Base-by-base conservation (phyloP, 129 eudicot genomes). In the Saussurea involucrata region DNA sequence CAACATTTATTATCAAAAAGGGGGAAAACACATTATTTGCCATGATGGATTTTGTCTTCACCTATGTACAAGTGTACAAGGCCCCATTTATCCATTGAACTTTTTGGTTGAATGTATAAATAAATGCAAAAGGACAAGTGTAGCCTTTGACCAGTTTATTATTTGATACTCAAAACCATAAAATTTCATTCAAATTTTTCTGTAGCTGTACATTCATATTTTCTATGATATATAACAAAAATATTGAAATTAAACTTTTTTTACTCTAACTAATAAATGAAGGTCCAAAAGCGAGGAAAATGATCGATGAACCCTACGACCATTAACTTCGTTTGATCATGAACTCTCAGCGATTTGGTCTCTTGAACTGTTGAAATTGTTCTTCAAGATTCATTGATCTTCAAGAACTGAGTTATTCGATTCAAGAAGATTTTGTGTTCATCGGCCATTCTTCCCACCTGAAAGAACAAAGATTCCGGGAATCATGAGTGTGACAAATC, bases 151-250 rank as follows among this genome's bases (percentile, higher is more conserved):
- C 2, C 29, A 27, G 29, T 27, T 27, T 27, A 27, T 27, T 27
- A 27, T 27, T 27, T 27, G 29, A 27, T 17, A 13, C 21, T 49
- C 6, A 27, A 72, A 49, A 49, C 69, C 25, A 75, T 25, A 36
- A 37, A 21, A 18, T 25, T 75, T 24, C 71, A 42, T 24, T 37
- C 22, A n/a, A 40, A 27, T 5, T 20, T 65, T 66, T 40, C 71
- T 68, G 53, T 68, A 68, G 75, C 82, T 78, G 24, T 78, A 78
- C 82, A 69, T 69, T 69, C 70, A 78, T 37, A 57, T 78, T 57
- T 71, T 49, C 60, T 49, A 49, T 46, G 18, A 46, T 49, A 9
- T 21, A 66, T 49, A 67, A 20, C 33, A 76, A 66, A 76, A 7
- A 29, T 67, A 68, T 1, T 49, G 60, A 49, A 49, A 29, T 13